Evolutionary conservation across 495 filamentous ascomycete species (phyloP), one percentile per base, ranked within the genome.

Genomic region (Xylaria flabelliformis): DNA sequence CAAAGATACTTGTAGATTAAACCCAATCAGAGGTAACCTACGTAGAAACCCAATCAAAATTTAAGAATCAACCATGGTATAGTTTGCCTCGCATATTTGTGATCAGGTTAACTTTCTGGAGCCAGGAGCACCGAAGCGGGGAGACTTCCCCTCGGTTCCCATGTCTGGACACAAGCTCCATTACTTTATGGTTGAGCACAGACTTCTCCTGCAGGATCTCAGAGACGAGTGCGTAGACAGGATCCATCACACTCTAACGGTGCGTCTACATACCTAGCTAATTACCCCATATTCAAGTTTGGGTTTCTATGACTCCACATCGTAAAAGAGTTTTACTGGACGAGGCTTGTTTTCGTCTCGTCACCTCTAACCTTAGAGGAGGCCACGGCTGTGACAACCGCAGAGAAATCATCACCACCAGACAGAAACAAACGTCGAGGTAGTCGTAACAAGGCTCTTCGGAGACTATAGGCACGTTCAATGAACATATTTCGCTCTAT

Each of bases 1-100:
- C 87, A 72, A 95, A 88, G 78, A 93, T 99, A 73, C 80, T 95
- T 59, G 88, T 97, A 65, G 95, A 97, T 74, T 89, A 82, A 64
- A n/a, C 58, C 12, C 21, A 7, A 55, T 42, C 41, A 5, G 39
- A 56, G 10, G 12, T 9, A 55, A 10, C 39, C 26, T 70, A 24
- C 17, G 34, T 48, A 36, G n/a, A 48, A 1, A 24, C 26, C 51
- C 26, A 21, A 42, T 21, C 12, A 24, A 29, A 50, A 50, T 41
- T 46, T 0, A 41, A 13, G 10, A 62, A 29, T 42, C 15, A 29
- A 42, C 21, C 61, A 24, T 29, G 36, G 8, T 12, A 64, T 64
- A 26, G 19, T 46, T 61, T 29, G 34, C 32, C 32, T 61, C 34
- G 19, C 2, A 61, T 39, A 39, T 3, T 61, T 21, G 17, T 36